phyloP scores from a whole-genome alignment of 345 rosid species.

The Euphorbia lathyris region DNA sequence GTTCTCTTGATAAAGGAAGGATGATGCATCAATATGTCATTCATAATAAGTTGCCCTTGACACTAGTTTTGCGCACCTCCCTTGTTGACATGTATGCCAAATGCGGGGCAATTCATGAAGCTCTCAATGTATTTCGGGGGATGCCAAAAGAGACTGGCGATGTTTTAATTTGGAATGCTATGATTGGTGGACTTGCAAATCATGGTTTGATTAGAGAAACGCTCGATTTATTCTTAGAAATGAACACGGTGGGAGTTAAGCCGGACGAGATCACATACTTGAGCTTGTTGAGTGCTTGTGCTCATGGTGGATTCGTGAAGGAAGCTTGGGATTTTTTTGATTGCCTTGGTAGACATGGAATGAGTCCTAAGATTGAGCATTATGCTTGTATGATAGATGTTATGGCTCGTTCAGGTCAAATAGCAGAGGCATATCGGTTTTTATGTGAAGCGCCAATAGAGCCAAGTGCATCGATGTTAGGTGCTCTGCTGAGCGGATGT shows the following conservation, averaged over 20 bases:
- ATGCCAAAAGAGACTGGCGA: conserved; percentile 36
- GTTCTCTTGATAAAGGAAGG: conserved; percentile 66
- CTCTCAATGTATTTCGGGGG: conserved; percentile 48
- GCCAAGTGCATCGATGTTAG: conserved; percentile 69
- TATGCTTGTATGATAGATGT: conserved; percentile 87
- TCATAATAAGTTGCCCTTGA: conserved; percentile 44
- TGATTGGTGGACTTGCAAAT: conserved; percentile 81
- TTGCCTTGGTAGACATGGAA: conserved; percentile 38
- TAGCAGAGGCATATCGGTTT: conserved; percentile 58
- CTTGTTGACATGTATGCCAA: conserved; percentile 90
- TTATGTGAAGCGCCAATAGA: conserved; percentile 47
- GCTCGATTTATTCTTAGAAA: conserved; percentile 52
- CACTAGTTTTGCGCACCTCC: conserved; percentile 59
- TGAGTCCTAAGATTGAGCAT: conserved; percentile 63
- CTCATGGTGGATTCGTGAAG: conserved; percentile 72
- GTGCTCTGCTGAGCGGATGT: conserved; percentile 75
- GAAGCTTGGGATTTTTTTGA: conserved; percentile 66
- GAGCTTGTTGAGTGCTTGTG: conserved; percentile 75
- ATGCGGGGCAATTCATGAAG: conserved; percentile 75
- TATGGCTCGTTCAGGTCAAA: conserved; percentile 67
- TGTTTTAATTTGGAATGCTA: conserved; percentile 80
- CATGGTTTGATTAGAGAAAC: conserved; percentile 67
- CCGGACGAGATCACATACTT: conserved; percentile 79
- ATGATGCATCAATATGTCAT: conserved; percentile 51
- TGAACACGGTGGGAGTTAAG: conserved; percentile 45